These are phyloP conservation scores for Gliomastix tumulicola DNA, from an alignment of 2,329 filamentous ascomycete species.

Conservation along the genomic window DNA sequence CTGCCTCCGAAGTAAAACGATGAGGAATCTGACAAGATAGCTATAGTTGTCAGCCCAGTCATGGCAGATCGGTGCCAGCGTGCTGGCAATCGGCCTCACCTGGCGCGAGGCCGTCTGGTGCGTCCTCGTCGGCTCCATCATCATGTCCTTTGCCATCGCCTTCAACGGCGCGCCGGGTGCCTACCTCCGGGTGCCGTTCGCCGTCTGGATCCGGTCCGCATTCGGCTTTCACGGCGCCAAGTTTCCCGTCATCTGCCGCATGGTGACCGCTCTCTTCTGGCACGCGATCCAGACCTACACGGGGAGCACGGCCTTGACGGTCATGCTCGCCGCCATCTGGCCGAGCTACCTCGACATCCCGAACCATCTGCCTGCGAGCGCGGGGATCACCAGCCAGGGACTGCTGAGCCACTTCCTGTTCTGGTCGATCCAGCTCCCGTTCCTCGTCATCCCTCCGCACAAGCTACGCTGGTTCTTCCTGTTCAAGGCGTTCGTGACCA, in stretches of 20 bases:
- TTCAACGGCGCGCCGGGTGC: slow-evolving; percentile 26
- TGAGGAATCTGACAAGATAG: no score
- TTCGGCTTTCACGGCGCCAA: slow-evolving; percentile 27
- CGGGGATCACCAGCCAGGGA: slow-evolving; percentile 17
- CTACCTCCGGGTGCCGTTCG: slow-evolving; percentile 23
- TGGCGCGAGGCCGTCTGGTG: slow-evolving; percentile 34
- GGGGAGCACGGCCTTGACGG: slow-evolving; percentile 42
- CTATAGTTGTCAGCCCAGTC: no score
- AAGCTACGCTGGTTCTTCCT: slow-evolving; percentile 25
- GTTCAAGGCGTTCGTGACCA: slow-evolving; percentile 18
- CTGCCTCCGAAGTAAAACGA: no score
- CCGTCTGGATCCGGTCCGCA: slow-evolving; percentile 17
- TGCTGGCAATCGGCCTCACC: slow-evolving; percentile 15
- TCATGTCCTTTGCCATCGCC: slow-evolving; percentile 49
- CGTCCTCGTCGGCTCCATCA: slow-evolving; percentile 10
- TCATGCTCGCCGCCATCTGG: slow-evolving; percentile 32
- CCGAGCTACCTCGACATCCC: slow-evolving; percentile 18
- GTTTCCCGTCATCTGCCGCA: slow-evolving; percentile 26
- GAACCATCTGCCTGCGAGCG: slow-evolving; percentile 8
- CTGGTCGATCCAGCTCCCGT: slow-evolving; percentile 35
- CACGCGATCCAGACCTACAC: slow-evolving; percentile 61
- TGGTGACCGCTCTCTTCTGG: slow-evolving; percentile 45
- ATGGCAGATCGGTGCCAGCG: slow-evolving; percentile 11
- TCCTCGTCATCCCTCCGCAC: slow-evolving; percentile 29
- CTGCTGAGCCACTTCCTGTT: slow-evolving; percentile 37